Evolutionary conservation across 345 rosid genomes (phyloP).

Genomic region (Salix viminalis): DNA sequence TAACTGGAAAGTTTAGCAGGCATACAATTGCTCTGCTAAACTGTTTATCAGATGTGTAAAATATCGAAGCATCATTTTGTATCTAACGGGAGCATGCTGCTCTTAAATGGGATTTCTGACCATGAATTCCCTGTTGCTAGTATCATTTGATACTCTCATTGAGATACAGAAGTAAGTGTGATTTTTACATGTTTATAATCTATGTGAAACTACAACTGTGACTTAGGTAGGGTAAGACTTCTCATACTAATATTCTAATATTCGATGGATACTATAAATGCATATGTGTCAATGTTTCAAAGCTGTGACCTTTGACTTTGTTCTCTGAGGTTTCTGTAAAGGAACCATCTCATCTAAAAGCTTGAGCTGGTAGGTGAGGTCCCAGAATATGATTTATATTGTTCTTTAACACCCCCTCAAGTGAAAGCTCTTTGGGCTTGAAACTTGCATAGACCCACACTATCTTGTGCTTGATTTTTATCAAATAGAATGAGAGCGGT

Average conservation of each 20-base stretch:
- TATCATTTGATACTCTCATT: not conserved
- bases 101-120: not conserved
- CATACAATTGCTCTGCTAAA: not conserved
- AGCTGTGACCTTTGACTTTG: no score
- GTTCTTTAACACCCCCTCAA: no score
- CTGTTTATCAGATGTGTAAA: no score
- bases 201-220: not conserved
- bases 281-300: not conserved
- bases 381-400: no score
- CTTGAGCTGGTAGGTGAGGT: no score
- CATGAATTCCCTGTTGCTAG: not conserved
- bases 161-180: not conserved
- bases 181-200: not conserved
- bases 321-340: not conserved
- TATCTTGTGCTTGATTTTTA: no score
- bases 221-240: not conserved
- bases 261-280: not conserved
- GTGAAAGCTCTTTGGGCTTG: no score
- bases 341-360: no score
- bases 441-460: no score
- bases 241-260: not conserved
- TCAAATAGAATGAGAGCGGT: no score
- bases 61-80: not conserved
- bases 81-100: no score
- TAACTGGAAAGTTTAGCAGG: no score